Base-by-base conservation (phyloP, 2,329 filamentous ascomycete species). In the Ascochyta pisi region DNA sequence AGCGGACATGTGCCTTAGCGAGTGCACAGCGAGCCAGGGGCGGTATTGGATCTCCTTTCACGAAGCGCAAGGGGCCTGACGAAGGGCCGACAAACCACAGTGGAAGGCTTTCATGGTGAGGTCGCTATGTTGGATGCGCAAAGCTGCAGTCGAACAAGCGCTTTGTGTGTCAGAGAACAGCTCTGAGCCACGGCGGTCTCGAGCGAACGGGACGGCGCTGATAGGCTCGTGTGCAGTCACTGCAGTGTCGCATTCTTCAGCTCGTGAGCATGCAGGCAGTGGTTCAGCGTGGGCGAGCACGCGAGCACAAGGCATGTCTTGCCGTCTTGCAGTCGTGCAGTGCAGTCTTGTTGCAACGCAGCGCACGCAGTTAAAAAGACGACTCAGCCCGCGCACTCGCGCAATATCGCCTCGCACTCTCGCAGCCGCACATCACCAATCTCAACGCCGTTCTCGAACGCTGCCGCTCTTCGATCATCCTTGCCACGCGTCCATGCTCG, bases 401-500 rank as follows among this genome's bases (percentile, higher is more conserved):
- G 37, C 33, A 38, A 23, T 19, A 12, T 22, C 19, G 19, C 19
- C 19, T 37, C 15, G 6, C 19, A 46, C 27, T 12, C 41, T 40
- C 15, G 31, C 41, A 41, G 15, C 34, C 29, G 27, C 24, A 40
- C 39, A 48, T 48, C 45, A 37, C 38, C 44, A 50, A 53, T 31
- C 35, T 49, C 51, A 34, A 35, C 53, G 29, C 57, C 37, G 61
- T 60, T 63, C 64, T 67, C 62, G 64, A 66, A 67, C 62, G 38
- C 50, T 55, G 43, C 47, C 43, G 42, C 49, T 29, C 53, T 58
- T 60, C 61, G 46, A 60, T 59, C 56, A 55, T 62, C 58, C 61
- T 57, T 60, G 62, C 61, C 64, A 65, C 68, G 66, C 64, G 68
- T 69, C 65, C 51, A 64, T 65, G 47, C 66, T 65, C 54, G 37